These are phyloP conservation scores for Saraca asoca DNA, from an alignment of 331 rosid species.

Conservation along the genomic window DNA sequence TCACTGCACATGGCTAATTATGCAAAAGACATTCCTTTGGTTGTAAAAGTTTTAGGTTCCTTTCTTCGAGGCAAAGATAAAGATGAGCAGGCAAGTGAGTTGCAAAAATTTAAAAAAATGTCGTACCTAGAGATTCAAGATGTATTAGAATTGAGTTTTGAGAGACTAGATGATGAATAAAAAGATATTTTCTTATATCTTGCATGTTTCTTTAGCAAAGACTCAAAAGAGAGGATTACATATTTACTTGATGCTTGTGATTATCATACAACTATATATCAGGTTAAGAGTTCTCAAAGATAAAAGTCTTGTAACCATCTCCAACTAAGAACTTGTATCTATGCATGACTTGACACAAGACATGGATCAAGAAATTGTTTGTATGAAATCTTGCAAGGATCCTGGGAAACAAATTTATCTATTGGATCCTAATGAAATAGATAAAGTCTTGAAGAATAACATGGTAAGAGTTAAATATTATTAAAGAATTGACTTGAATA, in stretches of 20 bases:
- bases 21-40: not conserved
- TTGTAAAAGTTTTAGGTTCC: not conserved
- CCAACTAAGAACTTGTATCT: not conserved
- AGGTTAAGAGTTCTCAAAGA: constrained; percentile 7
- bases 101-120: not conserved
- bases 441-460: not conserved
- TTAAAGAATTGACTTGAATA: too few relatives aligned
- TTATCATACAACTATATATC: not conserved
- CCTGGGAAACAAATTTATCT: constrained; percentile 4
- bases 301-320: constrained; percentile 15
- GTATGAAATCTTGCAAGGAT: not conserved
- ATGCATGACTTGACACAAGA: constrained; percentile 29
- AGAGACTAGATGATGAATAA: not conserved
- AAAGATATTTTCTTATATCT: not conserved
- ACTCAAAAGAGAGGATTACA: too few relatives aligned
- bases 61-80: not conserved
- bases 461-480: not conserved
- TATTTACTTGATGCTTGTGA: not conserved
- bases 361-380: constrained; percentile 23
- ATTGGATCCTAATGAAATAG: not conserved
- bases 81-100: not conserved
- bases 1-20: not conserved
- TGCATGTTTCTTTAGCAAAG: constrained; percentile 1
- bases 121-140: not conserved
- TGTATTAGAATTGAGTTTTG: not conserved